A percentile compares a stretch with the other conserved stretches of the same genome.
These are phyloP conservation scores for Plicaturopsis crispa DNA, from an alignment of 768 basidiomycete genomes.

Conservation along the genomic window DNA sequence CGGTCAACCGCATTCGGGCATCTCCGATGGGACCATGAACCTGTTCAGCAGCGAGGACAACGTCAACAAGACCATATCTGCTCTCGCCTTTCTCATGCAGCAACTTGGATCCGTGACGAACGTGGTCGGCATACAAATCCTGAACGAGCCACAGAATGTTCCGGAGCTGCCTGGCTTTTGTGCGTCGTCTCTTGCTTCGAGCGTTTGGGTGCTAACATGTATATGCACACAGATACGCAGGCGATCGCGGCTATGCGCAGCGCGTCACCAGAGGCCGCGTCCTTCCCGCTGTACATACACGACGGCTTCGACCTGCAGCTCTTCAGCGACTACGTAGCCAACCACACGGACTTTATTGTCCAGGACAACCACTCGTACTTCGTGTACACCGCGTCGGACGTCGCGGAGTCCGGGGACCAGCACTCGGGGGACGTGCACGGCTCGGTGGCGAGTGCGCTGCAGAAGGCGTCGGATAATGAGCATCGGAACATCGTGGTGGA, in stretches of 20 bases:
- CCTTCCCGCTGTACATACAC: slow-evolving; percentile 59
- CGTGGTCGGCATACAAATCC: slow-evolving; percentile 51
- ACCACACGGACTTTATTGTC: slow-evolving; percentile 53
- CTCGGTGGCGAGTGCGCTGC: slow-evolving; percentile 17
- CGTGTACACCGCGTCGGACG: slow-evolving; percentile 53
- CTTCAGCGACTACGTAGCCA: slow-evolving; percentile 42
- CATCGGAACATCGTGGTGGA: slow-evolving; percentile 38
- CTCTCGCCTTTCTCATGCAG: slow-evolving; percentile 27
- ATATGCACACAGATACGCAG: slow-evolving; percentile 31
- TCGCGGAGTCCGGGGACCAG: slow-evolving; percentile 31
- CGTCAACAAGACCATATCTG: slow-evolving; percentile 29
- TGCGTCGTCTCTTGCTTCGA: slow-evolving; percentile 16
- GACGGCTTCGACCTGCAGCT: slow-evolving; percentile 56
- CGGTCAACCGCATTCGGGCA: slow-evolving; percentile 31
- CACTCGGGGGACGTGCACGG: slow-evolving; percentile 32
- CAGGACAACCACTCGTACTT: slow-evolving; percentile 73
- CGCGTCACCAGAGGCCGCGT: slow-evolving; percentile 23
- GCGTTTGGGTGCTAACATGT: slow-evolving; percentile 5
- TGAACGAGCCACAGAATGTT: slow-evolving; percentile 51
- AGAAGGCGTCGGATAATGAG: slow-evolving; percentile 18
- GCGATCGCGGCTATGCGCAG: slow-evolving; percentile 43
- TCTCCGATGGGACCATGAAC: slow-evolving; percentile 32
- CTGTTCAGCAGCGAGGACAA: slow-evolving; percentile 28
- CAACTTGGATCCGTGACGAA: slow-evolving; percentile 34
- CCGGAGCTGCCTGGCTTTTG: slow-evolving; percentile 36